These are phyloP conservation scores for Pleomassaria siparia DNA, from an alignment of 2,329 filamentous ascomycete species.

Conservation along the genomic window DNA sequence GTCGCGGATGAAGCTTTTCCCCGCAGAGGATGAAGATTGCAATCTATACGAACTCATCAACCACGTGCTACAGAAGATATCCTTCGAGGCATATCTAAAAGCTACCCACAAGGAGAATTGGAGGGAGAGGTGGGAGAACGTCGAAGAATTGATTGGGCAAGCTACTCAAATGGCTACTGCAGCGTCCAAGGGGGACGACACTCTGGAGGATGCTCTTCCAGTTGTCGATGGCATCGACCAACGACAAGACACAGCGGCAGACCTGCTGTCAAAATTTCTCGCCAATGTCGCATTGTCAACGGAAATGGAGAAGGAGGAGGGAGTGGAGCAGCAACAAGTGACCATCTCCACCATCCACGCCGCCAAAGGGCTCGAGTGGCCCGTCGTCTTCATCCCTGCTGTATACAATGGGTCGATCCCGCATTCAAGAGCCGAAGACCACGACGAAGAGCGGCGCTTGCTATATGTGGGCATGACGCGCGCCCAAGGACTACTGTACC, in stretches of 20 bases:
- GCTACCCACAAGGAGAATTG: conserved; percentile 64
- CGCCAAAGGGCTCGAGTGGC: conserved; percentile 95
- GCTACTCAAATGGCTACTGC: conserved; percentile 68
- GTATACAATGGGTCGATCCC: conserved; percentile 90
- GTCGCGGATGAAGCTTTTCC: conserved; percentile 56
- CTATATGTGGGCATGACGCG: conserved; percentile 97
- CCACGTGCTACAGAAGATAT: conserved; percentile 64
- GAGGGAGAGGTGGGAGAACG: conserved; percentile 80
- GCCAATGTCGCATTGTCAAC: conserved; percentile 86
- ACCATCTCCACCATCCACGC: conserved; percentile 97
- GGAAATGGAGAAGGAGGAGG: conserved; percentile 67
- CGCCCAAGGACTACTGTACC: conserved; percentile 80
- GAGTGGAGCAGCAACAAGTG: conserved; percentile 62
- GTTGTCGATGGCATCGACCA: conserved; percentile 73
- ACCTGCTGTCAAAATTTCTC: conserved; percentile 77
- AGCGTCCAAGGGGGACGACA: conserved; percentile 42
- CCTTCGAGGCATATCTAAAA: conserved; percentile 73
- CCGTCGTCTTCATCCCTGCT: conserved; percentile 87
- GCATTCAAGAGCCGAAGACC: conserved; percentile 81
- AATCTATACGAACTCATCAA: conserved; percentile 54
- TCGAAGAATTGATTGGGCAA: conserved; percentile 82
- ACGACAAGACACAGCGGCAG: conserved; percentile 54
- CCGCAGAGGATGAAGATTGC: conserved; percentile 41
- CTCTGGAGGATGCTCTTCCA: conserved; percentile 57
- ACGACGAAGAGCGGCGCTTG: conserved; percentile 82